A percentile compares a stretch with the other conserved stretches of the same genome.
phyloP scores from a whole-genome alignment of 2,329 filamentous ascomycete genomes.

The Dactylella cylindrospora region DNA sequence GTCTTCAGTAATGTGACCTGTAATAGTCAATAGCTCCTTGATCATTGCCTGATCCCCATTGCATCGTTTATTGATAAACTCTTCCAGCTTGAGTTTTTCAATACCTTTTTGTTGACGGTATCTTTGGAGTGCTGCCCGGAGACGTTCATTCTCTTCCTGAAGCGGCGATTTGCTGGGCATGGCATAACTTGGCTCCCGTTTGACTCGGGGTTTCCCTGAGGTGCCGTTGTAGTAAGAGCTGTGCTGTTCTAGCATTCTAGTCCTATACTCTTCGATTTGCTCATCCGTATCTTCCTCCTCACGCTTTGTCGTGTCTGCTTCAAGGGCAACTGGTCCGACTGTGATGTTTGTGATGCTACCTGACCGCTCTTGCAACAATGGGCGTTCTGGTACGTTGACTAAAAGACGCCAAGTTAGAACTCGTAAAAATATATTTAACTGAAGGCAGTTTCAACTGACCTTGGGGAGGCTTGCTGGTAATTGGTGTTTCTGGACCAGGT shows the following conservation, averaged over 20 bases:
- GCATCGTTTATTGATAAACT: conserved; percentile 41
- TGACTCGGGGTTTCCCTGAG: conserved; percentile 34
- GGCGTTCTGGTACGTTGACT: conserved; percentile 28
- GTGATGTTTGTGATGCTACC: conserved; percentile 42
- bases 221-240: conserved; percentile 38
- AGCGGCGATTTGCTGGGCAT: conserved; percentile 40
- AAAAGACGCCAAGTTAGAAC: conserved; percentile 39
- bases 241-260: conserved; percentile 39
- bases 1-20: conserved; percentile 40
- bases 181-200: conserved; percentile 39
- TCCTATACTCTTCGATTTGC: conserved; percentile 41
- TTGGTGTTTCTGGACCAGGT: conserved; percentile 33
- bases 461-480: conserved; percentile 32
- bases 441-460: conserved; percentile 43
- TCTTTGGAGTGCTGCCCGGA: conserved; percentile 33
- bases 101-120: conserved; percentile 43
- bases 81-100: conserved; percentile 41
- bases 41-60: conserved; percentile 44
- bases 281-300: conserved; percentile 42
- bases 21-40: conserved; percentile 44
- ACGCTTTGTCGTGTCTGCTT: conserved; percentile 41
- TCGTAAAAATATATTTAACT: conserved; percentile 37
- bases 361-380: conserved; percentile 36
- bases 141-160: conserved; percentile 42
- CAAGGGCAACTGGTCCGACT: conserved; percentile 37